Conservation (phyloP, 1,139 yeast species). For the Scheffersomyces cryptocercus region DNA sequence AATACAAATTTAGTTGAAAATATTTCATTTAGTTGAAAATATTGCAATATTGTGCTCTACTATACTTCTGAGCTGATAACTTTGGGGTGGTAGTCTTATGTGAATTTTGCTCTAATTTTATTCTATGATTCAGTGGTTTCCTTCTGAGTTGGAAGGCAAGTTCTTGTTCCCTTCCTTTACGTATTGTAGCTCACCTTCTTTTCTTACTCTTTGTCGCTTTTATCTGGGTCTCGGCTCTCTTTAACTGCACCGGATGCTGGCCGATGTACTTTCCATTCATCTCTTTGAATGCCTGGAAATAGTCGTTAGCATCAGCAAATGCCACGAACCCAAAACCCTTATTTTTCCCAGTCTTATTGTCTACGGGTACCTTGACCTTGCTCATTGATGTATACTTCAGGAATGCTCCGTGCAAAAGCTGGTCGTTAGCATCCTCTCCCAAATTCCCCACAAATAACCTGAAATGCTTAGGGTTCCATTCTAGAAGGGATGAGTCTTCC, state of each 20-base stretch:
- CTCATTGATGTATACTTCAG: conserved; percentile 48
- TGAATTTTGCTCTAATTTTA: too few relatives aligned
- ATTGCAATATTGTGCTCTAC: too few relatives aligned
- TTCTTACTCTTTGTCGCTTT: conserved; percentile 27
- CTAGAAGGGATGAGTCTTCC: conserved; percentile 49
- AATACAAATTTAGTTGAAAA: too few relatives aligned
- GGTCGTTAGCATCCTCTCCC: conserved; percentile 67
- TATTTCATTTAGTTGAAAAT: too few relatives aligned
- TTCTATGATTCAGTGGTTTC: too few relatives aligned
- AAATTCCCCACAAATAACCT: conserved; percentile 74
- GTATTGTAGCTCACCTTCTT: conserved; percentile 1
- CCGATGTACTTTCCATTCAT: conserved; percentile 80
- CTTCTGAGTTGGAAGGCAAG: not conserved
- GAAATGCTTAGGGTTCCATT: conserved; percentile 71
- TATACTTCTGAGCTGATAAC: too few relatives aligned
- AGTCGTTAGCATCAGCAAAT: conserved; percentile 61
- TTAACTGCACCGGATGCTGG: conserved; percentile 68
- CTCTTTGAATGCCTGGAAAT: conserved; percentile 68
- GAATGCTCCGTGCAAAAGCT: conserved; percentile 53
- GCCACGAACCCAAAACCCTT: conserved; percentile 77
- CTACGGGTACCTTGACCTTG: conserved; percentile 57
- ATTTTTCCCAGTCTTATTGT: conserved; percentile 40
- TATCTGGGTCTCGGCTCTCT: conserved; percentile 59
- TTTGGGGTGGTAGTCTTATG: too few relatives aligned
- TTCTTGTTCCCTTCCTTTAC: not conserved